A percentile compares a stretch with the other conserved stretches of the same genome.
Evolutionary conservation across 2,329 filamentous ascomycete genomes (phyloP).

Genomic region (Xylariaceae sp.): DNA sequence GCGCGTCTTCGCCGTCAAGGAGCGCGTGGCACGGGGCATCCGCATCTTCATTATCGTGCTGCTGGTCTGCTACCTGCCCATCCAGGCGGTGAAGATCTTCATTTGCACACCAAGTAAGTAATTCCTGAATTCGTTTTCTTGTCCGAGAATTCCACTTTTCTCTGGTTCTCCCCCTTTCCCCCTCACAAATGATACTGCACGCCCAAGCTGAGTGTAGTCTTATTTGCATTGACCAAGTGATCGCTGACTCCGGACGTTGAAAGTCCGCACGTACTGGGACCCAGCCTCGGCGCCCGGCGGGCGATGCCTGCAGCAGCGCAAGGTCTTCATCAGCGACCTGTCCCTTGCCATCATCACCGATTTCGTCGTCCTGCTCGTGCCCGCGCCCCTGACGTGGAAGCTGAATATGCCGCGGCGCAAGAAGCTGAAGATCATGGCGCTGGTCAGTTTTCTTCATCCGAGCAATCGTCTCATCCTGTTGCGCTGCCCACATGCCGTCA

Average conservation of each 20-base stretch:
- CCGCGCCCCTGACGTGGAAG: slow-evolving; percentile 24
- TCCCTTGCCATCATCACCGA: slow-evolving; percentile 26
- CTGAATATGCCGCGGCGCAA: slow-evolving; percentile 20
- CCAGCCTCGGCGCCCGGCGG: slow-evolving; percentile 3
- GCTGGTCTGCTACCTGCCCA: slow-evolving; percentile 19
- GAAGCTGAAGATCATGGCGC: slow-evolving; percentile 25
- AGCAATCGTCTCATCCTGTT: no score
- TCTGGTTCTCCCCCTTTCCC: no score
- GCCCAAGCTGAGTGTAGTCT: no score
- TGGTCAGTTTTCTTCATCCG: no score
- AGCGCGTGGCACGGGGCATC: slow-evolving; percentile 18
- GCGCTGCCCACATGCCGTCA: no score
- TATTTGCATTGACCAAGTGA: no score
- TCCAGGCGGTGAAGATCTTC: slow-evolving; percentile 19
- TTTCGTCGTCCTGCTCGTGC: slow-evolving; percentile 26
- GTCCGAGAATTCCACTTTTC: no score
- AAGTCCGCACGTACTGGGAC: slow-evolving; percentile 18
- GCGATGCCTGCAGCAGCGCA: slow-evolving; percentile 24
- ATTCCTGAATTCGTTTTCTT: no score
- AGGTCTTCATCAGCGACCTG: slow-evolving; percentile 26
- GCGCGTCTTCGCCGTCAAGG: slow-evolving; percentile 21
- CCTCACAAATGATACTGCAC: no score
- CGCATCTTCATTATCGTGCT: slow-evolving; percentile 20
- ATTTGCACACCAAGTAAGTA: slow-evolving; percentile 20
- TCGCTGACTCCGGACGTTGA: no score